Evolutionary conservation across 83 land plant species (phyloP).

Genomic region (Picea mariana): DNA sequence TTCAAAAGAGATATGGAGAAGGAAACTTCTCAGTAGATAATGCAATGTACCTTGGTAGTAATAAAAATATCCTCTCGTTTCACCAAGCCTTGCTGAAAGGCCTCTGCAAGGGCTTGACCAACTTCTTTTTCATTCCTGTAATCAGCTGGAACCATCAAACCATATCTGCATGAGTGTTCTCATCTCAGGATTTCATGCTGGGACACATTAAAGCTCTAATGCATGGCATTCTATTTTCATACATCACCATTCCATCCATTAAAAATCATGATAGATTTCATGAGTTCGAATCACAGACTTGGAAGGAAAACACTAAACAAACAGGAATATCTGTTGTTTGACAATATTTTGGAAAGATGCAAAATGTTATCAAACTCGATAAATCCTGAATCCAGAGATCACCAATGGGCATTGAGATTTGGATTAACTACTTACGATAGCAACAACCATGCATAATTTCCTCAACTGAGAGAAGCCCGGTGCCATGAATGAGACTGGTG

Average conservation of each 20-base stretch:
- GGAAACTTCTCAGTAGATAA: not conserved
- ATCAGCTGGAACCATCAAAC: conserved; percentile 68
- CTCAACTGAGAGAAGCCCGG: not conserved
- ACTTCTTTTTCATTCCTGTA: conserved; percentile 95
- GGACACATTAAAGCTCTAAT: not conserved
- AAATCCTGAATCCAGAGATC: not conserved
- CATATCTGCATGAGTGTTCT: conserved; percentile 4
- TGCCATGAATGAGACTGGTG: not conserved
- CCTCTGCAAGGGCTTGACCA: conserved; percentile 89
- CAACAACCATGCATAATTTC: not conserved
- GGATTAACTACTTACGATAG: not conserved
- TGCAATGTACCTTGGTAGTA: conserved; percentile 77
- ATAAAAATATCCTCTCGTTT: conserved; percentile 95
- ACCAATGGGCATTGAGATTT: not conserved
- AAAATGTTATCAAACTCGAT: not conserved
- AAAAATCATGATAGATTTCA: not conserved
- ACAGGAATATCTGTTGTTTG: not conserved
- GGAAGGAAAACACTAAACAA: not conserved
- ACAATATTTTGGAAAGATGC: not conserved
- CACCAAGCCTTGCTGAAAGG: conserved; percentile 78
- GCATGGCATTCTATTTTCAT: not conserved
- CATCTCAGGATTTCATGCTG: not conserved
- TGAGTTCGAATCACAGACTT: not conserved
- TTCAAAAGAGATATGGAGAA: not conserved
- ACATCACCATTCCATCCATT: not conserved